Percentiles rank a stretch among this genome's conserved stretches.
These are phyloP conservation scores for Tripterygium wilfordii DNA, from an alignment of 177 flowering plant genomes.

Conservation along the genomic window DNA sequence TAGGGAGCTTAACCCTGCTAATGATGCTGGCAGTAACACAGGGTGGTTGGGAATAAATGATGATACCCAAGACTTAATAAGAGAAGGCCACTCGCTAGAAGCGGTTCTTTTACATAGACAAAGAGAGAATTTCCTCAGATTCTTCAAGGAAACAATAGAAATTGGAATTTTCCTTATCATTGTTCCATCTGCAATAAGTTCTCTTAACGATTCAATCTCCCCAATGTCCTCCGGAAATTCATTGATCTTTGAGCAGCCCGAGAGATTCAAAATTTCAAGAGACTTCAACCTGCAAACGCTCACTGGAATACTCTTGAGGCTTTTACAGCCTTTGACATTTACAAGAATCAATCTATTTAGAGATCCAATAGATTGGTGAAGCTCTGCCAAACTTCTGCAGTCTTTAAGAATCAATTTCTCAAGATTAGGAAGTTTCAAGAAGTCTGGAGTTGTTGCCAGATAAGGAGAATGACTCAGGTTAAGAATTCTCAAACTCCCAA, in stretches of 20 bases:
- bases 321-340: constrained; percentile 8
- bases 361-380: constrained; percentile 16
- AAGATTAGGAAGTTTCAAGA: constrained; percentile 14
- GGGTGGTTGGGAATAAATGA: background rate
- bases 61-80: no score
- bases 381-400: constrained; percentile 12
- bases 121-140: background rate
- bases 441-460: constrained; percentile 10
- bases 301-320: constrained; percentile 1
- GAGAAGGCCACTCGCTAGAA: no score
- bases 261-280: background rate
- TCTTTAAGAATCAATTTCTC: constrained; percentile 13
- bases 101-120: no score
- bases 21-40: background rate
- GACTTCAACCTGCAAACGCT: background rate
- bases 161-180: background rate
- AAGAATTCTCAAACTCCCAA: constrained; percentile 9
- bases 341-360: constrained; percentile 6
- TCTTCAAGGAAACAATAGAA: background rate
- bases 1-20: background rate
- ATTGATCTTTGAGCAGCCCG: background rate
- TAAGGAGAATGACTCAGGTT: constrained; percentile 13
- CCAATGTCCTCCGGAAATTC: background rate
- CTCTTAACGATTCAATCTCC: background rate
- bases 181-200: background rate